These are phyloP conservation scores for Phytophthora pluvialis DNA, from an alignment of 352 stramenopile species.

Conservation along the genomic window DNA sequence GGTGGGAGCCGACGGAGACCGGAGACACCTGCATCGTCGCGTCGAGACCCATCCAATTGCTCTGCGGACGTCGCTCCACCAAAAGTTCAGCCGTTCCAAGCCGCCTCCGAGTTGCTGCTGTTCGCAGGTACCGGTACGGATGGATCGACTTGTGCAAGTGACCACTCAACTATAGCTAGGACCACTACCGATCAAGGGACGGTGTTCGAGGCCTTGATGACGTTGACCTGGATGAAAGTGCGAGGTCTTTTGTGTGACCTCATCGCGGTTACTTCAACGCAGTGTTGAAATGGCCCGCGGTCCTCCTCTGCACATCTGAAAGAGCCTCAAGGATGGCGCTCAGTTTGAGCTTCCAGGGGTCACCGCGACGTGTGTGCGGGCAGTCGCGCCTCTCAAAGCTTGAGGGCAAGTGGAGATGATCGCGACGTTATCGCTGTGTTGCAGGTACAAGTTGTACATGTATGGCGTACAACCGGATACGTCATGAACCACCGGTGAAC, in stretches of 20 bases:
- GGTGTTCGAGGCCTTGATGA: neutral
- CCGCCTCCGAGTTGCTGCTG: neutral
- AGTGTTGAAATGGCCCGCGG: neutral
- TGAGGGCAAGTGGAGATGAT: neutral
- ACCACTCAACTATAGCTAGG: too few relatives aligned
- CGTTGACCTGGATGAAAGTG: neutral
- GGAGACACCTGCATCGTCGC: slow-evolving; percentile 7
- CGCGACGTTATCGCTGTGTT: neutral
- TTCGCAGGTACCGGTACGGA: slow-evolving; percentile 4
- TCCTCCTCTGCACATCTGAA: slow-evolving; percentile 24
- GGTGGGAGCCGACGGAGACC: too few relatives aligned
- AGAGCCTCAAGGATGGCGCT: slow-evolving; percentile 13
- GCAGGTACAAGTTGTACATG: neutral
- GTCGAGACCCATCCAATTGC: slow-evolving; percentile 20
- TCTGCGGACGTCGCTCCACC: slow-evolving; percentile 5
- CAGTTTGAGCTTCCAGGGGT: slow-evolving; percentile 1
- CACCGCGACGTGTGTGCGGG: slow-evolving; percentile 6
- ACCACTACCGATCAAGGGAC: too few relatives aligned
- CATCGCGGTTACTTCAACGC: too few relatives aligned
- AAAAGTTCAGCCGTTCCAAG: slow-evolving; percentile 12
- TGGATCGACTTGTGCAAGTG: too few relatives aligned
- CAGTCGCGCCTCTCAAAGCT: slow-evolving; percentile 1
- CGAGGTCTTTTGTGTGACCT: too few relatives aligned
- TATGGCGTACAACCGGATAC: neutral
- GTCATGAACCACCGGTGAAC: neutral